Evolutionary conservation across 2,329 filamentous ascomycete species (phyloP), one percentile per base, ranked within the genome.

Genomic region (Colletotrichum euphorbiae): DNA sequence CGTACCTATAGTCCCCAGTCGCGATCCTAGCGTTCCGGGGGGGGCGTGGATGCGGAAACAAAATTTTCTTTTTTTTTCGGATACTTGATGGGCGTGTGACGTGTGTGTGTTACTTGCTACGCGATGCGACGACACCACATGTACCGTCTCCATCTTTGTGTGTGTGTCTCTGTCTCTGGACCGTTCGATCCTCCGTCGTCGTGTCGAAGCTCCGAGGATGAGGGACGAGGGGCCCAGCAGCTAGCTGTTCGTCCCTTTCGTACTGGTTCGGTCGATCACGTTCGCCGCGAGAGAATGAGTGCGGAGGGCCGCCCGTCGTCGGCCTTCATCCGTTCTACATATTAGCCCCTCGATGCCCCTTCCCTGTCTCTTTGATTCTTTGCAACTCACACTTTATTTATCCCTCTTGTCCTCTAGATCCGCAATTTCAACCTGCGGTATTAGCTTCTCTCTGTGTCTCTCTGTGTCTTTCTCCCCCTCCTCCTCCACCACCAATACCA

Each of bases 341-440:
- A 68, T 68, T 64, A 68, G 65, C 46, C 61, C 64, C 61, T 43
- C 52, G 58, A 15, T 67, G 51, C 52, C 58, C 64, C 67, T 67
- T 50, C 45, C 21, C 62, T 21, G 54, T 33, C 38, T 60, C 46
- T 68, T 64, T 51, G 45, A 46, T 54, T 54, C 40, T 36, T 36
- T 54, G 15, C 59, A 58, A 45, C 40, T 64, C 46, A 42, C 36
- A 56, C 31, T 19, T 58, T 31, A 9, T 50, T 28, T 4, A 28
- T 50, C 31, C 6, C 13, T 33, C 8, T 15, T 57, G 9, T n/a
- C 55, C 24, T 40, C 33, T 9, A 21, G 21, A 50, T n/a, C 56
- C 56, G 56, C 43, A 59, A 50, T 21, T 50, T 40, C 56, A 59
- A 59, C 31, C 19, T 28, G 56, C 56, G 43, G 43, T 28, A 3